A percentile compares a stretch with the other conserved stretches of the same genome.
Conservation (phyloP, 306 rosid genomes). For the Malus sylvestris region DNA sequence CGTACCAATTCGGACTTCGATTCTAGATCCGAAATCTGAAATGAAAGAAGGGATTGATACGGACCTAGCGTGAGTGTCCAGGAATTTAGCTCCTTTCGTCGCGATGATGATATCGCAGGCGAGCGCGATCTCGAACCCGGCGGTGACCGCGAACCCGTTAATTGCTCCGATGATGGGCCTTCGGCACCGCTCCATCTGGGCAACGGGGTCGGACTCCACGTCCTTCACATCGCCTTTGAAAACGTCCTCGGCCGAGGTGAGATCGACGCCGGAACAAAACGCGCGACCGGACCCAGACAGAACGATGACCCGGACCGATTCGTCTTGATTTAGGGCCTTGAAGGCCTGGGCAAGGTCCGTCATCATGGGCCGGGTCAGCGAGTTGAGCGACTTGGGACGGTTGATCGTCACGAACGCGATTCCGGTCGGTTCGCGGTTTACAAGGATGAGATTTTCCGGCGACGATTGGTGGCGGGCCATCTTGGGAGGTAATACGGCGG, state of each 20-base stretch:
- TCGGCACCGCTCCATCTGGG: slow-evolving; percentile 74
- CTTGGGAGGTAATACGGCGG: background rate
- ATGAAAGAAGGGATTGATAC: background rate
- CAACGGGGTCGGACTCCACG: slow-evolving; percentile 54
- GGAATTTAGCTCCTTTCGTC: slow-evolving; percentile 69
- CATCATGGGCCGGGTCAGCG: slow-evolving; percentile 71
- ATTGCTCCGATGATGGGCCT: slow-evolving; percentile 86
- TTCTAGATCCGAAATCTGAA: background rate
- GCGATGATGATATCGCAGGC: slow-evolving; percentile 81
- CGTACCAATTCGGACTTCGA: background rate
- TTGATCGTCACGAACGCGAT: slow-evolving; percentile 67
- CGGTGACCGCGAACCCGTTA: slow-evolving; percentile 82
- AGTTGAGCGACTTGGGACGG: slow-evolving; percentile 75
- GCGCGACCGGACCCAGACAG: slow-evolving; percentile 81
- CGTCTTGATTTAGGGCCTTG: slow-evolving; percentile 54
- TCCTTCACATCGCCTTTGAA: slow-evolving; percentile 94
- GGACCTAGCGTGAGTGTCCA: slow-evolving; percentile 86
- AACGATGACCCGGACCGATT: slow-evolving; percentile 58
- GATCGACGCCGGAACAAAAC: slow-evolving; percentile 90
- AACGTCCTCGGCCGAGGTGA: slow-evolving; percentile 73
- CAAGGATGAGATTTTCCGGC: slow-evolving; percentile 51
- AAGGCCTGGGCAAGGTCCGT: slow-evolving; percentile 59
- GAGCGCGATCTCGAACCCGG: slow-evolving; percentile 86
- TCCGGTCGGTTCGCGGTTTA: slow-evolving; percentile 45
- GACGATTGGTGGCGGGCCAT: slow-evolving; percentile 7